A percentile compares a stretch with the other conserved stretches of the same genome.
Evolutionary conservation across 2,329 filamentous ascomycete species (phyloP).

Genomic region (Cadophora gregata): DNA sequence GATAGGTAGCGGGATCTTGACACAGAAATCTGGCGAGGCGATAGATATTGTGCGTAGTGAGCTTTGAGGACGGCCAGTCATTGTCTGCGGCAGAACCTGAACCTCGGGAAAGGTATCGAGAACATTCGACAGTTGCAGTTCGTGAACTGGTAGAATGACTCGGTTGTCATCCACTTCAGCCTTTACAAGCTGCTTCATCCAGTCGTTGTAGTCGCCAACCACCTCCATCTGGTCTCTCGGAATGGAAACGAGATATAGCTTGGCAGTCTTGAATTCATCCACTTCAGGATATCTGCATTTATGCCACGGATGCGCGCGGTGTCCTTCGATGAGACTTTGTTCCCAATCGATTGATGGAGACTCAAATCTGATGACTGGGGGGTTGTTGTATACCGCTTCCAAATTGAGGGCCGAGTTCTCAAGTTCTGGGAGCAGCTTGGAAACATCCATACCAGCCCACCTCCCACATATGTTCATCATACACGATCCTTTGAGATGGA

Average conservation of each 20-base stretch:
- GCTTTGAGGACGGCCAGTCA: background rate
- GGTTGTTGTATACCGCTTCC: background rate
- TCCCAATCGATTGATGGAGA: slow-evolving; percentile 1
- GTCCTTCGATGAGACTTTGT: background rate
- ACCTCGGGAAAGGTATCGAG: background rate
- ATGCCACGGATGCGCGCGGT: slow-evolving; percentile 4
- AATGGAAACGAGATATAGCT: background rate
- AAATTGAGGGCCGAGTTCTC: background rate
- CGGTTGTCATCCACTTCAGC: background rate
- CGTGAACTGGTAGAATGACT: slow-evolving; percentile 9
- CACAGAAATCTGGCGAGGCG: background rate
- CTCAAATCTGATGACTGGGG: background rate
- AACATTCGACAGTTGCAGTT: background rate
- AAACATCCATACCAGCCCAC: background rate
- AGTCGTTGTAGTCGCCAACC: background rate
- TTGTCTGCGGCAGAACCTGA: background rate
- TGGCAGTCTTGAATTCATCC: background rate
- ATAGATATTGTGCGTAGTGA: slow-evolving; percentile 1
- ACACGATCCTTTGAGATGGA: background rate
- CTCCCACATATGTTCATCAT: slow-evolving; percentile 11
- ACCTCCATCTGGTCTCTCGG: background rate
- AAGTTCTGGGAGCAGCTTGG: background rate
- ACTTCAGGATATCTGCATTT: slow-evolving; percentile 12
- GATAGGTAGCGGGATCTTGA: slow-evolving; percentile 6
- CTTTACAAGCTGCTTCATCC: background rate